Conservation (phyloP, 108 stramenopile species). For the Pseudonitzschia multistriata region DNA sequence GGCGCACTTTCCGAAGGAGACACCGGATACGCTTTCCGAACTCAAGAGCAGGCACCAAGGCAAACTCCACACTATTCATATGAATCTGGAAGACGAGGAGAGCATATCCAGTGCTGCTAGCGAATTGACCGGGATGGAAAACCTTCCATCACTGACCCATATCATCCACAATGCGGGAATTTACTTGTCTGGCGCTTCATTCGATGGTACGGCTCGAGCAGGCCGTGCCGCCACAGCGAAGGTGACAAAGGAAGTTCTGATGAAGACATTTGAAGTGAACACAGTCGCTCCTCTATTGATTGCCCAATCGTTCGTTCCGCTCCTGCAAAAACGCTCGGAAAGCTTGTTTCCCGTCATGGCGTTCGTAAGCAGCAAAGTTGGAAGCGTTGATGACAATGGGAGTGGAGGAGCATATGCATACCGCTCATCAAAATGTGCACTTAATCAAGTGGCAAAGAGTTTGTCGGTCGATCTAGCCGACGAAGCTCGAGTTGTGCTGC, state of each 20-base stretch:
- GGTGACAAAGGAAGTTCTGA: conserved; percentile 31
- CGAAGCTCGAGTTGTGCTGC: conserved; percentile 19
- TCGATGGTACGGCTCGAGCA: conserved; percentile 23
- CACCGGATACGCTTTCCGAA: background rate
- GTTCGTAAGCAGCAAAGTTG: conserved; percentile 33
- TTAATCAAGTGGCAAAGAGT: conserved; percentile 44
- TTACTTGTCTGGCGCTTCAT: conserved; percentile 16
- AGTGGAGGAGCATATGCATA: conserved; percentile 43
- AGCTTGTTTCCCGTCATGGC: conserved; percentile 15
- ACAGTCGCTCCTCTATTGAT: conserved; percentile 33
- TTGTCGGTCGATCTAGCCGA: conserved; percentile 34
- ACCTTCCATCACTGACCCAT: conserved; percentile 15
- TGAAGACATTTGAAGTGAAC: conserved; percentile 38
- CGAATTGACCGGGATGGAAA: background rate
- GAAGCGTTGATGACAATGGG: conserved; percentile 35
- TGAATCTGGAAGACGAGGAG: conserved; percentile 19
- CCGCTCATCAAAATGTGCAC: conserved; percentile 42
- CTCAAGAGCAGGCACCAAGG: background rate
- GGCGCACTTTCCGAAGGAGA: conserved; percentile 3
- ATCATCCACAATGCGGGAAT: conserved; percentile 25
- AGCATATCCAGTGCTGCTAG: conserved; percentile 9
- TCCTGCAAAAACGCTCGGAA: conserved; percentile 18
- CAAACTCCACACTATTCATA: conserved; percentile 6
- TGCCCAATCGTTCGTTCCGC: conserved; percentile 32
- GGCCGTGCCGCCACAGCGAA: conserved; percentile 11